Evolutionary conservation across 768 basidiomycete species (phyloP), one percentile per base, ranked within the genome.

Genomic region (Podaxis pistillaris): DNA sequence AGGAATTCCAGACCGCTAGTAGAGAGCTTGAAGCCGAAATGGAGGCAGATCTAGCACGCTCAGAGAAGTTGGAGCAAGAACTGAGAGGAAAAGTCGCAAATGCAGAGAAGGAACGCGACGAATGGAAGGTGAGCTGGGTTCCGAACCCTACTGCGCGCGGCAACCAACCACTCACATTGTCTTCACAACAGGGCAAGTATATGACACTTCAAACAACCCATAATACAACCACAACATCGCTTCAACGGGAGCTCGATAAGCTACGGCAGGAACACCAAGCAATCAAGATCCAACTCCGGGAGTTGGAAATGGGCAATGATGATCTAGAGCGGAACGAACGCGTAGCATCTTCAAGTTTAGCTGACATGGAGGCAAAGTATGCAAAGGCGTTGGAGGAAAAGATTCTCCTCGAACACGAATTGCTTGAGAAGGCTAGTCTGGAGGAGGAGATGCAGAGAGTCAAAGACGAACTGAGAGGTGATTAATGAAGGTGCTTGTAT

Each of bases 231-330:
- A 90, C 90, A 4, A 87, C 90, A 1, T 94, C 94, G 58, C 84
- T 99, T 65, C 96, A 98, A 74, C 89, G 92, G 62, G 93, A 98
- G 75, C 81, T 96, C 50, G 94, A 96, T 69, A 86, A 84, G 60
- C 80, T 92, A 40, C 84, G 93, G 61, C 86, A 90, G 70, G 87
- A 89, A 63, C 82, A 88, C 65, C 89, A 90, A 70, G 79, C 80
- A 55, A 74, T 84, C 64, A 91, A 91, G 74, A 78, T 90, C 22
- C 87, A 90, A 70, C 76, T 94, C 17, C 85, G 92, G 22, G 93
- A 98, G 73, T 80, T 97, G 33, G 96, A 98, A 76, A 91, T 98
- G 86, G 96, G 96, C 52, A 98, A 97, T 70, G 97, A 99, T 70
- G 96, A 98, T 76, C 81, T 99, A 62, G 97, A 98, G 72, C 83